Evolutionary conservation across 768 basidiomycete genomes (phyloP).

Genomic region (Boletus coccyginus): DNA sequence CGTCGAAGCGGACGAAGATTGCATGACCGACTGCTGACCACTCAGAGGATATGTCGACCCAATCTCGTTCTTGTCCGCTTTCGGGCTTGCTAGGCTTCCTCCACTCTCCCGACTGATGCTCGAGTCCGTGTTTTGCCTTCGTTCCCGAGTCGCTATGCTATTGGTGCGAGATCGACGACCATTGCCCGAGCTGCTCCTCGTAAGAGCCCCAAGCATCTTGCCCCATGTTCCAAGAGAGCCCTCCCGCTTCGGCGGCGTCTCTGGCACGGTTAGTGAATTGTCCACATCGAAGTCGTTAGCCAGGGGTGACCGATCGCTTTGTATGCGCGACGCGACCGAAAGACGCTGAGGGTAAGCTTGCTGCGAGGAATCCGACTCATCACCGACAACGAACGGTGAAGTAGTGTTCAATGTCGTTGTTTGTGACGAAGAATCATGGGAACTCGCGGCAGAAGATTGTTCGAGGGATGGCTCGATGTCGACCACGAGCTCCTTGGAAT

Average conservation of each 20-base stretch:
- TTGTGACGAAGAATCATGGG: conserved; percentile 50
- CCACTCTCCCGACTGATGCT: conserved; percentile 76
- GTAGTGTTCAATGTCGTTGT: conserved; percentile 43
- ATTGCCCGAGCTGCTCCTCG: conserved; percentile 58
- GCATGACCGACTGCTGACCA: conserved; percentile 51
- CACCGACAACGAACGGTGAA: conserved; percentile 39
- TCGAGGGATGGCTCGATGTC: conserved; percentile 64
- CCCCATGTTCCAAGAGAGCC: conserved; percentile 62
- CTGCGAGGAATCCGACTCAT: conserved; percentile 52
- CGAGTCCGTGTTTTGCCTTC: conserved; percentile 69
- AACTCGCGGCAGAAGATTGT: conserved; percentile 39
- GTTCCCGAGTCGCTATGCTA: conserved; percentile 64
- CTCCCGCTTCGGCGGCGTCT: conserved; percentile 58
- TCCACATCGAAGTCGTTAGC: conserved; percentile 50
- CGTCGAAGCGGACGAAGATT: conserved; percentile 66
- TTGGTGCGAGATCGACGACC: conserved; percentile 81
- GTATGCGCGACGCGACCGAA: conserved; percentile 60
- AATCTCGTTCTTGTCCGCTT: conserved; percentile 51
- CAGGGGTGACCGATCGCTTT: conserved; percentile 58
- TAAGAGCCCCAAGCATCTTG: conserved; percentile 59
- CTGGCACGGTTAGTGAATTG: conserved; percentile 40
- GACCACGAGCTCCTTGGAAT: conserved; percentile 59
- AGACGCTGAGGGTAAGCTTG: conserved; percentile 54
- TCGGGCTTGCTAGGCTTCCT: conserved; percentile 61
- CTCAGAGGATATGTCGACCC: conserved; percentile 38